Evolutionary conservation across 2,329 filamentous ascomycete genomes (phyloP).

Genomic region (Ophiostoma montium): DNA sequence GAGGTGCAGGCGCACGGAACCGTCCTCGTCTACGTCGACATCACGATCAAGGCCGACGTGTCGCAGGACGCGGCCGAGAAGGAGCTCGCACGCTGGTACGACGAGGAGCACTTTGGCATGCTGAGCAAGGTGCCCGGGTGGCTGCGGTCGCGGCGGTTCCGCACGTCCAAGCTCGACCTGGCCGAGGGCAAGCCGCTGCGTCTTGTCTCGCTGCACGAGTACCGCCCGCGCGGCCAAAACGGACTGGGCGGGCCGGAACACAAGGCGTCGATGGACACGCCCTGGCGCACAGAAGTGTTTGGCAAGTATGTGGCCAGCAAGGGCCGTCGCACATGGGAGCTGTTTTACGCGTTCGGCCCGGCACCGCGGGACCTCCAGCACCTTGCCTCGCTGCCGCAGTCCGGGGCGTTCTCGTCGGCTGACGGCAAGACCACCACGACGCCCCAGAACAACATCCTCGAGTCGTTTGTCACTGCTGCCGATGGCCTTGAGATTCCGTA

Average conservation of each 20-base stretch:
- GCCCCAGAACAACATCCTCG: constrained; percentile 38
- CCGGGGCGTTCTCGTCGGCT: constrained; percentile 35
- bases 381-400: constrained; percentile 34
- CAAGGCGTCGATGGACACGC: constrained; percentile 46
- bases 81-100: constrained; percentile 52
- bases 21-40: constrained; percentile 47
- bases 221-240: constrained; percentile 40
- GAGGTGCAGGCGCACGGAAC: constrained; percentile 43
- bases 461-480: constrained; percentile 49
- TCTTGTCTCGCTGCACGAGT: constrained; percentile 60
- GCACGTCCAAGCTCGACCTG: constrained; percentile 49
- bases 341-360: constrained; percentile 70
- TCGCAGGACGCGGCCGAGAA: constrained; percentile 16
- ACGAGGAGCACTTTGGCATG: constrained; percentile 60
- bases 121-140: constrained; percentile 64
- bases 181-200: constrained; percentile 35
- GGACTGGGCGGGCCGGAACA: constrained; percentile 52
- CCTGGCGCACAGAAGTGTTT: constrained; percentile 46
- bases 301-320: constrained; percentile 42
- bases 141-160: constrained; percentile 58
- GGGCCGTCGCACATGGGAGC: constrained; percentile 47
- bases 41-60: constrained; percentile 29
- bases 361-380: constrained; percentile 53
- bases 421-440: constrained; percentile 43
- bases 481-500: constrained; percentile 61